phyloP scores from a whole-genome alignment of 2,329 filamentous ascomycete genomes.

The Microdochium bolleyi region DNA sequence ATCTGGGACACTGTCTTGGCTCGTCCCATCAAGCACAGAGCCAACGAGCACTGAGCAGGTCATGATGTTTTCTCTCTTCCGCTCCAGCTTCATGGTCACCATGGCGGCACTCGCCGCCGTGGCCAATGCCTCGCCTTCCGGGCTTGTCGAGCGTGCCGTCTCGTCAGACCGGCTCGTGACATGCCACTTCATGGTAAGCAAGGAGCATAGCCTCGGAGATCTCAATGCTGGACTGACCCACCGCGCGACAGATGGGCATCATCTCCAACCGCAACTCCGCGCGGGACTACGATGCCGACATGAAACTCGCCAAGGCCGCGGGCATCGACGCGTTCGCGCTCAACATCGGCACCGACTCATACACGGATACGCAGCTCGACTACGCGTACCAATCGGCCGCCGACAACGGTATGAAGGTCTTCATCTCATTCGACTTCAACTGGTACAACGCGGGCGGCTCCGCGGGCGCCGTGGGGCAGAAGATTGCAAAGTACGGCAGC shows the following conservation, averaged over 20 bases:
- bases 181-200: not conserved
- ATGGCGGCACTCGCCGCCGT: not conserved
- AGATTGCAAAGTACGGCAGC: conserved; percentile 34
- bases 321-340: conserved; percentile 28
- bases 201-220: not conserved
- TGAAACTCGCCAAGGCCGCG: conserved; percentile 32
- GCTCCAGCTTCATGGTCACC: not conserved
- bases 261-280: conserved; percentile 30
- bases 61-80: not conserved
- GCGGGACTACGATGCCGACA: conserved; percentile 37
- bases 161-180: not conserved
- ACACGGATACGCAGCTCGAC: conserved; percentile 35
- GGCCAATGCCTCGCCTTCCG: not conserved
- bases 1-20: too few species aligned
- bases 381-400: conserved; percentile 41
- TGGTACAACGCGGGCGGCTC: conserved; percentile 28
- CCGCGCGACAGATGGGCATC: conserved; percentile 29
- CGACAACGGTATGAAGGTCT: conserved; percentile 40
- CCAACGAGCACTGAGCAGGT: too few species aligned
- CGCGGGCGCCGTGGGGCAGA: conserved; percentile 30
- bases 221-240: not conserved
- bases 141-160: not conserved
- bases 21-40: too few species aligned
- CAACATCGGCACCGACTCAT: conserved; percentile 37
- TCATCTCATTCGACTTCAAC: conserved; percentile 51